Base-by-base conservation (phyloP, 768 basidiomycete species). In the Auriscalpium orientale region DNA sequence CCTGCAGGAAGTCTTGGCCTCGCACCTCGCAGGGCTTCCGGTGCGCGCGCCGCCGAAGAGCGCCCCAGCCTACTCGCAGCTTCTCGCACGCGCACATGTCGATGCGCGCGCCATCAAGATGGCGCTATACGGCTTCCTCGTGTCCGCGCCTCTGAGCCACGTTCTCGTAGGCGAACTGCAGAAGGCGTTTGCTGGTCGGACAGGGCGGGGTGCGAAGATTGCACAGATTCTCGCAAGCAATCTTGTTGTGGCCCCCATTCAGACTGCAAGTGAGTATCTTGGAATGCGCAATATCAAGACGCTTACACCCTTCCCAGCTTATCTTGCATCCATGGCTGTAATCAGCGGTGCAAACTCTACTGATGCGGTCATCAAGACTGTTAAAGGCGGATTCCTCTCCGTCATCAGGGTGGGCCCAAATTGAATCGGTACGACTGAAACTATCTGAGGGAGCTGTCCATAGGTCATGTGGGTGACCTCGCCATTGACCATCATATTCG, bases 81-180 rank as follows among this genome's bases (percentile, higher is more conserved):
- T 73, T 16, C 77, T 87, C 49, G 82, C 80, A 5, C 73, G 70
- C 48, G 72, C 73, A 6, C 83, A 88, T 66, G 69, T 92, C 51
- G 77, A 90, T 66, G 56, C 73, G 58, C 87, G 84, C 63, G 89
- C 92, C 8, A 54, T 88, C 63, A 91, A 94, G 70, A 91, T 94
- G 85, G 87, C 82, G 1, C 50, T 86, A 20, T 93, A 91, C 66
- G 92, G 92, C 57, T 83, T 88, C 72, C 76, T 87, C 62, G 78
- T 95, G 43, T 90, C 90, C 12, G 92, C 91, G 7, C 92, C 92
- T 0, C 67, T 95, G 34, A 78, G 83, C 44, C 92, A 95, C 66
- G 70, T 78, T 67, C 82, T 93, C 58, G 80, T 90, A 18, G 83
- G 85, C 53, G 62, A 76, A 43, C 71, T 94, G 56, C 90, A 93